Percentiles rank a stretch among this genome's conserved stretches.
These are phyloP conservation scores for Hypoxylon sp. DNA, from an alignment of 2,329 filamentous ascomycete genomes.

Conservation along the genomic window DNA sequence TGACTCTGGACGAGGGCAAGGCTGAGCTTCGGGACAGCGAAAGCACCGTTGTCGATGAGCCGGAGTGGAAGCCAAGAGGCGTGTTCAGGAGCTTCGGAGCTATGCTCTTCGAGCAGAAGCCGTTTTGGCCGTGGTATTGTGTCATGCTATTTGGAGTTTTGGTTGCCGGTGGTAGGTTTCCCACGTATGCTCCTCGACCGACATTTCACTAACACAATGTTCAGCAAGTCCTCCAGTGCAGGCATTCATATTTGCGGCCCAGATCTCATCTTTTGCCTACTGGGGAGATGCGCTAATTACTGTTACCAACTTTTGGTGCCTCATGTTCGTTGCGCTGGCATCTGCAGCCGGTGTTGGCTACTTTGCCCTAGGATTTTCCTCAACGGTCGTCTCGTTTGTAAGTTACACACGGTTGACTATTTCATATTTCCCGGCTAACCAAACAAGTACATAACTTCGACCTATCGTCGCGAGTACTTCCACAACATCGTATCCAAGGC, in stretches of 20 bases:
- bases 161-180: conserved; percentile 47
- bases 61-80: conserved; percentile 33
- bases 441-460: conserved; percentile 55
- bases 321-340: conserved; percentile 70
- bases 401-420: neutral
- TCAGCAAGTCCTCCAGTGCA: conserved; percentile 57
- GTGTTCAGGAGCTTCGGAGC: conserved; percentile 42
- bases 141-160: conserved; percentile 42
- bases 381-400: conserved; percentile 56
- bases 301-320: conserved; percentile 64
- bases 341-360: conserved; percentile 61
- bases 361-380: conserved; percentile 56
- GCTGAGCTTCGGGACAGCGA: conserved; percentile 29
- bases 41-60: conserved; percentile 19
- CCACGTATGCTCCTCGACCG: neutral
- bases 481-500: conserved; percentile 64
- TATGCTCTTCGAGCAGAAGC: conserved; percentile 42
- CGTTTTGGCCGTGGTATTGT: conserved; percentile 41
- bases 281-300: conserved; percentile 37
- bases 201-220: conserved; percentile 2
- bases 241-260: conserved; percentile 62
- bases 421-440: neutral
- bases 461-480: conserved; percentile 67
- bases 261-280: conserved; percentile 51
- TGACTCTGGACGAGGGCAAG: conserved; percentile 55